Evolutionary conservation across 805 yeast genomes (phyloP), one percentile per base, ranked within the genome.

Genomic region (Torulaspora delbrueckii): DNA sequence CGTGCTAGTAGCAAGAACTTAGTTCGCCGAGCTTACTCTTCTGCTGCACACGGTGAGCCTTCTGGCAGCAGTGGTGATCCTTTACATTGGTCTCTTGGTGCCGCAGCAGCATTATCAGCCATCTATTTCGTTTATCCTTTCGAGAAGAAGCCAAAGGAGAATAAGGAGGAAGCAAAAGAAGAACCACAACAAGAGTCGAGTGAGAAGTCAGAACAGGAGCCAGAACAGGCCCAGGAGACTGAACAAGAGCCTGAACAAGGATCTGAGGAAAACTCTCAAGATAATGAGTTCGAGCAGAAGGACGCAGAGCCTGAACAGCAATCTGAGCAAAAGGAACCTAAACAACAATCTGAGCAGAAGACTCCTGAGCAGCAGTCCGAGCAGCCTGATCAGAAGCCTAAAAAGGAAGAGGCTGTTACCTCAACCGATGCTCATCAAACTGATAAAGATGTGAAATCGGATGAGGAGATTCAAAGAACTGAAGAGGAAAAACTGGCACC

Each of bases 41-140:
- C 46, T 16, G 38, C 46, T 28, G 33, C 42, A 4, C 42, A 33
- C 8, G 45, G 35, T 8, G 14, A 9, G 14, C 14, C 27, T 10
- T 19, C 40, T 25, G 14, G 24, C 4, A 27, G 25, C 25, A 31
- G 37, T 24, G 42, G 42, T 3, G 34, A 30, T 14, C 32, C 43
- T 8, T 40, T 45, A 33, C 26, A 30, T 22, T 40, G 41, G 46
- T 25, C 51, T n/a, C 27, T 54, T 31, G 43, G 50, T 27, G 52
- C 52, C n/a, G 46, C 43, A 6, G 43, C 46, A 14, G 48, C 51
- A 4, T 12, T 42, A 24, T 42, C 47, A 25, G 53, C 51, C 12
- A 33, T 54, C 4, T 45, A 43, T 31, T 43, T 37, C 24, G 39
- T 53, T 10, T 48, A 43, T 8, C 52, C 52, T 2, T 48, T 37